Conservation (phyloP, 2,329 filamentous ascomycete species). For the Botrytis elliptica region DNA sequence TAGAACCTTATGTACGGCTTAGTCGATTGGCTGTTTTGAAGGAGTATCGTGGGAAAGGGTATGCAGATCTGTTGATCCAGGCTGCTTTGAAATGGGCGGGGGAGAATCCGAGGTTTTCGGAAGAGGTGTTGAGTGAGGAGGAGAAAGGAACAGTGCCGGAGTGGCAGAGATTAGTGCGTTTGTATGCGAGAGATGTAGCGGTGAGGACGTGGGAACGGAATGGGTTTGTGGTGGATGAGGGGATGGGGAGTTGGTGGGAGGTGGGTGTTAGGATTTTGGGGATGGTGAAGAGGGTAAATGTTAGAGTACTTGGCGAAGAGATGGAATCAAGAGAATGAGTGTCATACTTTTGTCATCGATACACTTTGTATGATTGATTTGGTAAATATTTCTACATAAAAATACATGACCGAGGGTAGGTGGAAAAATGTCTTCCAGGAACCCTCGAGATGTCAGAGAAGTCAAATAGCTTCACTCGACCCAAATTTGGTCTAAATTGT, state of each 20-base stretch:
- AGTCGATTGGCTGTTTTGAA: slow-evolving; percentile 71
- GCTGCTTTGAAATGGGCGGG: slow-evolving; percentile 67
- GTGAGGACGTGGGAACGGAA: slow-evolving; percentile 65
- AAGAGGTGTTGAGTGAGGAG: slow-evolving; percentile 46
- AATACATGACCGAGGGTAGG: not conserved
- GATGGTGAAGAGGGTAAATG: slow-evolving; percentile 57
- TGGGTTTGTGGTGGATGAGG: slow-evolving; percentile 72
- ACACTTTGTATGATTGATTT: not conserved
- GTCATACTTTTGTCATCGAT: not conserved
- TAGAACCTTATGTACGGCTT: slow-evolving; percentile 79
- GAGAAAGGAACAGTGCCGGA: slow-evolving; percentile 43
- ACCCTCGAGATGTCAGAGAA: not conserved
- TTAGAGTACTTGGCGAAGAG: not conserved
- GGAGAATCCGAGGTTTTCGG: slow-evolving; percentile 53
- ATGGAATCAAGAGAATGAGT: not conserved
- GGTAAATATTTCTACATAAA: not conserved
- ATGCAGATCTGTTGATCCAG: slow-evolving; percentile 66
- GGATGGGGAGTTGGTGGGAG: slow-evolving; percentile 75
- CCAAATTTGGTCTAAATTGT: not conserved
- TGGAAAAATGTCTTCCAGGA: not conserved
- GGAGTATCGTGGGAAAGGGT: slow-evolving; percentile 62
- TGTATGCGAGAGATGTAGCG: slow-evolving; percentile 73
- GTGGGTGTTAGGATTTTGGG: slow-evolving; percentile 83
- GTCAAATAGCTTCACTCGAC: not conserved
- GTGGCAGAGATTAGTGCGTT: slow-evolving; percentile 74